Base-by-base conservation (phyloP, 306 rosid genomes). In the Acacia confusa region DNA sequence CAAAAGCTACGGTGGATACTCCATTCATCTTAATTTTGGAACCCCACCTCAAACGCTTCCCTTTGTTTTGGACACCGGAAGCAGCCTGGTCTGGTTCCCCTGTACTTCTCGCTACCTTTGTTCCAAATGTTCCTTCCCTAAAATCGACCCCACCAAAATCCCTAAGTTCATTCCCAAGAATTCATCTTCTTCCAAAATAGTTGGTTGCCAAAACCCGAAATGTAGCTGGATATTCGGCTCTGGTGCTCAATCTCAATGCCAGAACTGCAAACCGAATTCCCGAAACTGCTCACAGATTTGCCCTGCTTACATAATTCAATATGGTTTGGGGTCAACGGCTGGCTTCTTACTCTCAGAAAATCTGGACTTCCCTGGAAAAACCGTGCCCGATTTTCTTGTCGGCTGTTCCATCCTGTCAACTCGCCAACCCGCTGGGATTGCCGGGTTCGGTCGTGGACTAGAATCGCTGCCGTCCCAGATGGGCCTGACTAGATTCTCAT, bases 11-110 rank as follows among this genome's bases (percentile, higher is more conserved):
- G 98, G 98, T 17, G 97, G 82, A 15, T 92, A 92, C 85, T 86
- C 98, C 19, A 69, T 89, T 53, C 53, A 88, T 45, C 95, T 92
- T 66, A 80, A 66, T 55, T 90, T 94, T 74, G 98, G 98, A 20
- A 90, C 92, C 0, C 98, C 98, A 0, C 88, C 95, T 0, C 95
- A 92, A 72, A 75, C 87, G 3, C n/a, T 82, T 7, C 9, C 89
- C 24, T 89, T 94, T 64, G 45, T 94, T 19, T 78, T 94, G 82
- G 98, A 94, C 83, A 94, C 97, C 0, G 97, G 94, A 16, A 90
- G 94, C 44, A 92, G 89, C 86, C 91, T 94, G 5, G 91, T 89
- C 36, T 94, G 97, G 98, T 76, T 90, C 66, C 97, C 98, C 25
- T 94, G 98, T 63, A 88, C 97, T 52, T 88, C 97, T 63, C 89